Percentiles rank a stretch among this genome's conserved stretches.
These are phyloP conservation scores for Phalaenopsis hybrid DNA, from an alignment of 116 monocot species.

Conservation along the genomic window DNA sequence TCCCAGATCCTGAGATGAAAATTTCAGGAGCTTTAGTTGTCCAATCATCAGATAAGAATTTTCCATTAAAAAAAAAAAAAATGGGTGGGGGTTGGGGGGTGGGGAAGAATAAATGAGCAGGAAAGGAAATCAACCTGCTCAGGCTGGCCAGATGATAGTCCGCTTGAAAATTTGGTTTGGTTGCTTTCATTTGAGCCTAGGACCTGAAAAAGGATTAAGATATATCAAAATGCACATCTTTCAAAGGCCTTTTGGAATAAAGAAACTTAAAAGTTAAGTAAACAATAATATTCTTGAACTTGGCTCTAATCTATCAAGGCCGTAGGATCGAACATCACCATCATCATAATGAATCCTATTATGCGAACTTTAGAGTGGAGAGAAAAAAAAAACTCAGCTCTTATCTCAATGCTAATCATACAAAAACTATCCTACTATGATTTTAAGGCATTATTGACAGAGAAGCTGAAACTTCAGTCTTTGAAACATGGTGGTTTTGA, in stretches of 20 bases:
- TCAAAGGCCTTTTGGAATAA: no score
- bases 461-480: not conserved
- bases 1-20: slow-evolving; percentile 47
- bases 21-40: not conserved
- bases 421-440: not conserved
- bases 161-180: not conserved
- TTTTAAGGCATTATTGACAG: not conserved
- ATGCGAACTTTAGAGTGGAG: no score
- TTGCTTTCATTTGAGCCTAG: slow-evolving; percentile 1
- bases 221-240: not conserved
- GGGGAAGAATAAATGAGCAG: not conserved
- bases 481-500: not conserved
- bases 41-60: not conserved
- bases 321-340: no score
- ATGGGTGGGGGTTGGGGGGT: no score
- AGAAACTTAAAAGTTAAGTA: no score
- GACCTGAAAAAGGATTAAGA: slow-evolving; percentile 2
- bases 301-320: not conserved
- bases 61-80: not conserved
- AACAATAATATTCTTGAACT: not conserved
- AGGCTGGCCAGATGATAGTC: not conserved
- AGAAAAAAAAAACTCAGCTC: no score
- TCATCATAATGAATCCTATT: no score
- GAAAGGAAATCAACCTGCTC: slow-evolving; percentile 4
- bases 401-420: not conserved